Percentiles rank a stretch among this genome's conserved stretches.
Conservation (phyloP, 495 filamentous ascomycete species). For the Aspergillus wentii region DNA sequence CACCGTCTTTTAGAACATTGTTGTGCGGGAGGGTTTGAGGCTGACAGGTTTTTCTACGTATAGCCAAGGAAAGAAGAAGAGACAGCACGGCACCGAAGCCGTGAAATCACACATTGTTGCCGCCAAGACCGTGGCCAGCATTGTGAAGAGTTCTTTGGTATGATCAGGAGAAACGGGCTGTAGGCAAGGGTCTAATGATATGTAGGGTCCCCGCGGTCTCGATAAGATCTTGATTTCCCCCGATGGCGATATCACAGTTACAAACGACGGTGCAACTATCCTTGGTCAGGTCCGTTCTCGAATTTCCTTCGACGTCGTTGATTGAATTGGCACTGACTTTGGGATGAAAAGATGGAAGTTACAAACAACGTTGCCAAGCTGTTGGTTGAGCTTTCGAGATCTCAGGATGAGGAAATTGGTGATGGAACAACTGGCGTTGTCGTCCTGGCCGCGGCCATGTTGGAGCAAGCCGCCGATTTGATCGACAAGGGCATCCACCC, state of each 20-base stretch:
- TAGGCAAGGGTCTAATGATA: conserved; percentile 13
- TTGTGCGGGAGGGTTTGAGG: no score
- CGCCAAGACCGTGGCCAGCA: conserved; percentile 90
- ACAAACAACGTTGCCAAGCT: conserved; percentile 97
- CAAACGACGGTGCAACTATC: conserved; percentile 98
- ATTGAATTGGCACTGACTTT: conserved; percentile 13
- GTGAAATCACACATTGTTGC: conserved; percentile 98
- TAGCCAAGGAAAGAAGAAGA: conserved; percentile 97
- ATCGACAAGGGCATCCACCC: conserved; percentile 99
- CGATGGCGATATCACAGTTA: conserved; percentile 98
- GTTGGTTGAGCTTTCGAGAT: conserved; percentile 96
- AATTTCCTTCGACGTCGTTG: conserved; percentile 2
- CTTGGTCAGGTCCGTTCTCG: conserved; percentile 62
- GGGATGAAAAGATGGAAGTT: conserved; percentile 78
- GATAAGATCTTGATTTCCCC: conserved; percentile 99
- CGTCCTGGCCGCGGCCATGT: conserved; percentile 87
- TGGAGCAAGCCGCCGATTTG: conserved; percentile 96
- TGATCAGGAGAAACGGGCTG: conserved; percentile 4
- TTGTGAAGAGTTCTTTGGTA: conserved; percentile 92
- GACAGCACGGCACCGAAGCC: conserved; percentile 91
- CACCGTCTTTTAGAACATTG: no score
- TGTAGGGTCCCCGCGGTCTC: conserved; percentile 82
- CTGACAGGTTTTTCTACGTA: conserved; percentile 14
- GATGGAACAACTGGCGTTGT: conserved; percentile 98
- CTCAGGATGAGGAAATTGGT: conserved; percentile 97